Conservation (phyloP, 208 protist genomes). For the Endotrypanum monterogeii region DNA sequence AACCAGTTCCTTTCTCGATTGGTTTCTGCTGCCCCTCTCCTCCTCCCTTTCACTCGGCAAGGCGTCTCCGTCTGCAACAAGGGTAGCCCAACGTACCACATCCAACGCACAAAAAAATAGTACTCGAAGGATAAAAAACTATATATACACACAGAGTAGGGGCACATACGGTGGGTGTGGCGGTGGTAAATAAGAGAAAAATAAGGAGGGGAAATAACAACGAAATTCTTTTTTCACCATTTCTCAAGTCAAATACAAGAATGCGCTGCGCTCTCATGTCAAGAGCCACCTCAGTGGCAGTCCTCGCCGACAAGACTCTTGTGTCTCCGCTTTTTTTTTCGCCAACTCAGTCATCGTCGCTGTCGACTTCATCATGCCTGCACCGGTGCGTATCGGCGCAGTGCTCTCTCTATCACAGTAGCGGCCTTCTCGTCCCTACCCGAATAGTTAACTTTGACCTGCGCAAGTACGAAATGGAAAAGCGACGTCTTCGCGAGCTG, state of each 20-base stretch:
- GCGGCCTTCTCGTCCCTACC: conserved; percentile 13
- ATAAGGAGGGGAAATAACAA: too few species aligned
- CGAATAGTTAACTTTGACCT: conserved; percentile 64
- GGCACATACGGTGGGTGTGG: too few species aligned
- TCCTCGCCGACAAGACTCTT: neutral
- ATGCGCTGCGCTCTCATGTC: neutral
- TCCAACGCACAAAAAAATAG: too few species aligned
- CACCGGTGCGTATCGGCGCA: neutral
- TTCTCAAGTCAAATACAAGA: neutral
- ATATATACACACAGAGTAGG: too few species aligned
- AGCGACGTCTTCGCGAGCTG: conserved; percentile 65
- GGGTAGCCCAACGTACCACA: too few species aligned
- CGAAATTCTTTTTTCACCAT: too few species aligned
- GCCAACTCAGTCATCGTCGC: neutral
- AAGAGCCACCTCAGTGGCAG: neutral
- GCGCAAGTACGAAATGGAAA: conserved; percentile 77
- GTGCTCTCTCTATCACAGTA: conserved; percentile 4
- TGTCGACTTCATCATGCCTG: neutral
- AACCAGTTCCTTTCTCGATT: too few species aligned
- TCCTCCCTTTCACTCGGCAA: too few species aligned
- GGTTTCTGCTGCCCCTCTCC: too few species aligned
- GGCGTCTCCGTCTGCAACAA: too few species aligned
- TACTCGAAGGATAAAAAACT: too few species aligned
- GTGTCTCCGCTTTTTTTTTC: neutral
- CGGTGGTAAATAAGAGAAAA: too few species aligned